A percentile compares a stretch with the other conserved stretches of the same genome.
Evolutionary conservation across 257 asterid genomes (phyloP).

Genomic region (Nicotiana tabacum): DNA sequence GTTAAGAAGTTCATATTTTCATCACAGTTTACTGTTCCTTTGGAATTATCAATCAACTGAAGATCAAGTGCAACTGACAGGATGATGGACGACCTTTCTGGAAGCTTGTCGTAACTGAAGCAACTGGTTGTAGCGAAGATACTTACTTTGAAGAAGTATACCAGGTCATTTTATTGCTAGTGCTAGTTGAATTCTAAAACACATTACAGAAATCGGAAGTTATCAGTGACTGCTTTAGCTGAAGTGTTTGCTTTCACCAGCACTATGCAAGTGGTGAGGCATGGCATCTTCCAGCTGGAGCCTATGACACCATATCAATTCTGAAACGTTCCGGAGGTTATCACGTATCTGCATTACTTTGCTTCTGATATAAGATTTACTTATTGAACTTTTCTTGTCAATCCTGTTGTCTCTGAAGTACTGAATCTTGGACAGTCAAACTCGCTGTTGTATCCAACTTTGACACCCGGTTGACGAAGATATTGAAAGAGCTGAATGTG

Average conservation of each 20-base stretch:
- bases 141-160: conserved; percentile 85
- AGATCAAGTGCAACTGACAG: conserved; percentile 30
- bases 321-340: conserved; percentile 84
- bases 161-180: conserved; percentile 38
- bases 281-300: conserved; percentile 91
- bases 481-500: conserved; percentile 68
- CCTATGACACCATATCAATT: conserved; percentile 51
- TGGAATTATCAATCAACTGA: conserved; percentile 2
- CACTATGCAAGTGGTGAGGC: conserved; percentile 86
- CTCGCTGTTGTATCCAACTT: conserved; percentile 95
- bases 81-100: conserved; percentile 94
- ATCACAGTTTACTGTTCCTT: neutral
- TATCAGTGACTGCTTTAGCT: neutral
- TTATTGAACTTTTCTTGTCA: neutral
- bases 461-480: conserved; percentile 87
- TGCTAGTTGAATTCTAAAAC: neutral
- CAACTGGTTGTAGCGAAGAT: conserved; percentile 62
- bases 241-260: conserved; percentile 31
- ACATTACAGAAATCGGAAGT: neutral
- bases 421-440: conserved; percentile 54
- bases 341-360: conserved; percentile 24
- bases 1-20: neutral
- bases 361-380: neutral
- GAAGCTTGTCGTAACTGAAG: conserved; percentile 86
- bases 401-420: conserved; percentile 16